Evolutionary conservation across 2,329 filamentous ascomycete genomes (phyloP).

Genomic region (Aspergillus ochraceoroseus): DNA sequence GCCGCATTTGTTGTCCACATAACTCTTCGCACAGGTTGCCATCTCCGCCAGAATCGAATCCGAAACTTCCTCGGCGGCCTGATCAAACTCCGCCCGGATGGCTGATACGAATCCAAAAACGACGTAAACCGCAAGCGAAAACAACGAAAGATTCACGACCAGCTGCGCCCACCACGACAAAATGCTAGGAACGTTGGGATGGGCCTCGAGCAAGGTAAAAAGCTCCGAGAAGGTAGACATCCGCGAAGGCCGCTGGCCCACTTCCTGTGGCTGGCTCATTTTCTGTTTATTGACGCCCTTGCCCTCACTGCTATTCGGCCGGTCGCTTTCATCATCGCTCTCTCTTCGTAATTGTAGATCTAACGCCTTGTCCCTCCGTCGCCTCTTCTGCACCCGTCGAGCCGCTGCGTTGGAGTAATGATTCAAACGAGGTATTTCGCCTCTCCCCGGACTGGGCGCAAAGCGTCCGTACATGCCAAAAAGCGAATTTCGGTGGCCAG

Average conservation of each 20-base stretch:
- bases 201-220: constrained; percentile 59
- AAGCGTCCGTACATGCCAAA: constrained; percentile 43
- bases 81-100: constrained; percentile 68
- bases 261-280: constrained; percentile 16
- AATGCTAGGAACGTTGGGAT: constrained; percentile 61
- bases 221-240: constrained; percentile 47
- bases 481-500: constrained; percentile 38
- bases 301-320: constrained; percentile 36
- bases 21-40: constrained; percentile 67
- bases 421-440: constrained; percentile 55
- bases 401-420: constrained; percentile 46
- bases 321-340: constrained; percentile 43
- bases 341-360: constrained; percentile 41
- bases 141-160: constrained; percentile 48
- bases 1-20: constrained; percentile 68
- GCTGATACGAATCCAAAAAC: constrained; percentile 65
- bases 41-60: constrained; percentile 67
- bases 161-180: constrained; percentile 64
- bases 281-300: constrained; percentile 30
- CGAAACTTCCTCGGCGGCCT: constrained; percentile 65
- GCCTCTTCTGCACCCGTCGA: constrained; percentile 47
- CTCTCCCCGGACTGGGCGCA: constrained; percentile 55
- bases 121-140: constrained; percentile 54
- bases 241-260: constrained; percentile 24
- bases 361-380: constrained; percentile 46